These are phyloP conservation scores for Apiospora aurea DNA, from an alignment of 2,329 filamentous ascomycete genomes.

Conservation along the genomic window DNA sequence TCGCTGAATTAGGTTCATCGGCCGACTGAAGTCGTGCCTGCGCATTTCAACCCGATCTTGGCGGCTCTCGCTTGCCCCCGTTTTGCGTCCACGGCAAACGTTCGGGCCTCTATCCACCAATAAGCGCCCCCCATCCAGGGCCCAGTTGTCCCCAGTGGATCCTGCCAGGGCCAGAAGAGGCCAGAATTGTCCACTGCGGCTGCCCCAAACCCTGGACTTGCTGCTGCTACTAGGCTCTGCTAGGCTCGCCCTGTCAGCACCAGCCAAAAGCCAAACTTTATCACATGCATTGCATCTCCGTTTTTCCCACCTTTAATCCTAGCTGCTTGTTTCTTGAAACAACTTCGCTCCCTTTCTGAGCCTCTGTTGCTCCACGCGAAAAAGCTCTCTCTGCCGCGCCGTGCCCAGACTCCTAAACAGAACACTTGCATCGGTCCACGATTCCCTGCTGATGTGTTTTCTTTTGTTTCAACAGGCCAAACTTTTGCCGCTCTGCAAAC, in stretches of 20 bases:
- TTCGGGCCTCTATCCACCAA: neutral
- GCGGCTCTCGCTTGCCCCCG: neutral
- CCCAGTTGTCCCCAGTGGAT: neutral
- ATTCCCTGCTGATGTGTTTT: neutral
- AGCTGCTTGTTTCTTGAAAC: constrained; percentile 12
- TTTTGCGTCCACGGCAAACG: neutral
- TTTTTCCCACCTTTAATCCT: neutral
- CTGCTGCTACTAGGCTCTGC: too few relatives aligned
- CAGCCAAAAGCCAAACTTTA: neutral
- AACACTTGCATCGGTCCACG: neutral
- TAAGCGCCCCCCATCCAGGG: neutral
- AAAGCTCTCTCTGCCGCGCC: neutral
- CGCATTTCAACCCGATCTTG: neutral
- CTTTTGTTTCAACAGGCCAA: neutral
- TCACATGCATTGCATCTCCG: neutral
- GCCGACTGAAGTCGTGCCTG: neutral
- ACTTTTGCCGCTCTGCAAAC: neutral
- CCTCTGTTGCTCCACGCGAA: neutral
- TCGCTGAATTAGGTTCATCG: constrained; percentile 4
- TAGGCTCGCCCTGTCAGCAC: neutral
- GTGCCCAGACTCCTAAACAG: neutral
- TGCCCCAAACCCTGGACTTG: neutral
- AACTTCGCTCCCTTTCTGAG: neutral
- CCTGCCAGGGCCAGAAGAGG: too few relatives aligned
- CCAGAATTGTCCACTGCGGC: neutral